Conservation (phyloP, 129 eudicot species). For the Flaveria ramosissima region DNA sequence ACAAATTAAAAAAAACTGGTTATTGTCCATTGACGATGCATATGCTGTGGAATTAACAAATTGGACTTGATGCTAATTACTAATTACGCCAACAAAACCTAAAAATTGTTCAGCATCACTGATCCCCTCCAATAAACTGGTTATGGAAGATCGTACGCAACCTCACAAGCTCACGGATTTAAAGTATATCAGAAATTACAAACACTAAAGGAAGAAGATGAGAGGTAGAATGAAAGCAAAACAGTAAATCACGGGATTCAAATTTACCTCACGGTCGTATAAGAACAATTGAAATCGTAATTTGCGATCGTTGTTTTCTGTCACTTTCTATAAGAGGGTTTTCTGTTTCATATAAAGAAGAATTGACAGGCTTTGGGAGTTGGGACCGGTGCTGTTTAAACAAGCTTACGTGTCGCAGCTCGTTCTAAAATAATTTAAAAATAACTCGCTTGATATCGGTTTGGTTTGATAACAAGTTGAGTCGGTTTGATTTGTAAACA, state of each 20-base stretch:
- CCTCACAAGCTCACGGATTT: not conserved
- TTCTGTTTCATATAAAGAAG: too few relatives aligned
- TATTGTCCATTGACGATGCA: too few relatives aligned
- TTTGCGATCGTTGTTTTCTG: not conserved
- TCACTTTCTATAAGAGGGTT: not conserved
- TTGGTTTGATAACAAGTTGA: too few relatives aligned
- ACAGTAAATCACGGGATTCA: not conserved
- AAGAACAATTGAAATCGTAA: not conserved
- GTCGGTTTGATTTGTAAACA: too few relatives aligned
- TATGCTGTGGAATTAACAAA: too few relatives aligned
- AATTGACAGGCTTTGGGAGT: too few relatives aligned
- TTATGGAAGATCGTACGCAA: not conserved
- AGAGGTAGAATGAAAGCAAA: not conserved
- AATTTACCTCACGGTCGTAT: not conserved
- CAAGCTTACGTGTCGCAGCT: too few relatives aligned
- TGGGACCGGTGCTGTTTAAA: too few relatives aligned
- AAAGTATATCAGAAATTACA: not conserved
- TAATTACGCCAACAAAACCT: not conserved
- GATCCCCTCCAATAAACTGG: not conserved
- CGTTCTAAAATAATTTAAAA: too few relatives aligned
- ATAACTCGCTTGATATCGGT: too few relatives aligned
- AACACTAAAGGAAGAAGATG: not conserved
- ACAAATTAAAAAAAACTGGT: too few relatives aligned
- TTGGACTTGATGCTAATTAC: too few relatives aligned
- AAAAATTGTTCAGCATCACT: not conserved